Conservation (phyloP, 2,329 filamentous ascomycete genomes). For the Colletotrichum acutatum region DNA sequence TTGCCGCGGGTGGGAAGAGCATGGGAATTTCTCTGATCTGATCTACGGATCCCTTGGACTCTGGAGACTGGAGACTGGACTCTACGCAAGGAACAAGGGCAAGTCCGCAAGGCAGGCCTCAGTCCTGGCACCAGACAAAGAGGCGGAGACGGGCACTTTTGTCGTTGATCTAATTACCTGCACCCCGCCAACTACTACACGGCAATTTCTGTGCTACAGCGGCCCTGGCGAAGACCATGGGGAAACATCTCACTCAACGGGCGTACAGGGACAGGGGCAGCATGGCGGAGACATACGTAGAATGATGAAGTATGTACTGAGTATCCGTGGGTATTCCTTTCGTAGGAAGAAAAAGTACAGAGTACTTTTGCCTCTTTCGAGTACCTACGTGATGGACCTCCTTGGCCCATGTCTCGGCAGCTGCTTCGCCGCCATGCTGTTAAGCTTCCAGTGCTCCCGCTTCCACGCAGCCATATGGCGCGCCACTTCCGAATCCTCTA, state of each 20-base stretch:
- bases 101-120: not conserved
- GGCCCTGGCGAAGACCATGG: constrained; percentile 11
- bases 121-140: not conserved
- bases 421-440: not conserved
- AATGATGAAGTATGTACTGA: not conserved
- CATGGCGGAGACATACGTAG: not conserved
- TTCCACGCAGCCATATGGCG: not conserved
- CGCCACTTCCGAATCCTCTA: not conserved
- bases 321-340: not conserved
- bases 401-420: not conserved
- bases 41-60: not conserved
- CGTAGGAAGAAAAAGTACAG: too few species aligned
- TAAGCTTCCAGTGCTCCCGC: not conserved
- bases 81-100: not conserved
- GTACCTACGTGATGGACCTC: not conserved
- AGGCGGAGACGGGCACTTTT: constrained; percentile 30
- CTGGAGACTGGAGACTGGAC: not conserved
- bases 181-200: constrained; percentile 30
- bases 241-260: constrained; percentile 8
- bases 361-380: not conserved
- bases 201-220: constrained; percentile 27
- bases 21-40: not conserved
- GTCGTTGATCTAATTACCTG: constrained; percentile 27
- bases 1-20: not conserved
- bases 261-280: not conserved